Evolutionary conservation across 2,329 filamentous ascomycete species (phyloP).

Genomic region (Bipolaris cookei): DNA sequence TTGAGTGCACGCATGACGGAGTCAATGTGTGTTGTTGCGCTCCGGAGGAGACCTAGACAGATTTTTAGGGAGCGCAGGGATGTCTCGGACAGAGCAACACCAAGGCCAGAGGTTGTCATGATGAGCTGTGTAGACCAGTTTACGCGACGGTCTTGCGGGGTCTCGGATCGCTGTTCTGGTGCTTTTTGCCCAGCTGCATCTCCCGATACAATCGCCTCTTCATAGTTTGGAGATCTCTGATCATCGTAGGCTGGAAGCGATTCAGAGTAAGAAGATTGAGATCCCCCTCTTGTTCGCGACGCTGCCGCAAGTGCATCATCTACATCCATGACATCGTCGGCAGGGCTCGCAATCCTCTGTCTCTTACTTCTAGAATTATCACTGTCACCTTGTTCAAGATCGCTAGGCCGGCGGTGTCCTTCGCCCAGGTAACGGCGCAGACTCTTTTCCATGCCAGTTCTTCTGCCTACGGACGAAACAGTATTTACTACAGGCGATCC

Average conservation of each 20-base stretch:
- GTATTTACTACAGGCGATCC: conserved; percentile 83
- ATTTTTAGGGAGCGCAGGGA: conserved; percentile 84
- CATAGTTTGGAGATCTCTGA: conserved; percentile 74
- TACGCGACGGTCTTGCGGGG: conserved; percentile 47
- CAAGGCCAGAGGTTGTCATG: conserved; percentile 87
- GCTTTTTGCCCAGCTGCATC: conserved; percentile 32
- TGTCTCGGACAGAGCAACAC: conserved; percentile 88
- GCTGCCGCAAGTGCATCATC: conserved; percentile 50
- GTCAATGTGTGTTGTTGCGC: conserved; percentile 81
- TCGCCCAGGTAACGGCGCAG: conserved; percentile 81
- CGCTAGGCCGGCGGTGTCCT: conserved; percentile 57
- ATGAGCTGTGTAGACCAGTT: conserved; percentile 84
- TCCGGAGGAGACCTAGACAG: conserved; percentile 79
- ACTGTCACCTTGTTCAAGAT: conserved; percentile 56
- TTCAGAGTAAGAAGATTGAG: conserved; percentile 72
- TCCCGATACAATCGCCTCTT: conserved; percentile 58
- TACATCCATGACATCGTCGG: conserved; percentile 54
- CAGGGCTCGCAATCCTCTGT: conserved; percentile 52
- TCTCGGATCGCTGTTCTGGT: conserved; percentile 25
- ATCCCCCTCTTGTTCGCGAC: conserved; percentile 58
- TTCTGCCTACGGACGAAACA: conserved; percentile 80
- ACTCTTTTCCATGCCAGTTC: conserved; percentile 86
- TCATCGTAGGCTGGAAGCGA: conserved; percentile 85
- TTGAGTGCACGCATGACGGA: conserved; percentile 77
- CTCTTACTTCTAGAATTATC: conserved; percentile 48